Evolutionary conservation across 2,329 filamentous ascomycete species (phyloP).

Genomic region (Aspergillus quadricinctus): DNA sequence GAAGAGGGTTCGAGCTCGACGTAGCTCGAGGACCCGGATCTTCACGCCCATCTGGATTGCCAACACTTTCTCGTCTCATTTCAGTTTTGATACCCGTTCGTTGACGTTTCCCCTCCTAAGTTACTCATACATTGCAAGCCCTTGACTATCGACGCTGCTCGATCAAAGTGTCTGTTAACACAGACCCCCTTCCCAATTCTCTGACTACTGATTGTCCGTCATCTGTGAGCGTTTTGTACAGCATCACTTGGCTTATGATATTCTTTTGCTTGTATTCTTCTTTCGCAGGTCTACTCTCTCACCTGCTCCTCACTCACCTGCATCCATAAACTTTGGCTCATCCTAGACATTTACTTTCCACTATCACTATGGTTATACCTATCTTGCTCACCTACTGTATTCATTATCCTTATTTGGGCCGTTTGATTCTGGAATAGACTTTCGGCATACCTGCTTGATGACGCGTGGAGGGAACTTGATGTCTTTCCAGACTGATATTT

Average conservation of each 20-base stretch:
- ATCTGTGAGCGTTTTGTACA: not conserved
- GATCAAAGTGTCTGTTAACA: not conserved
- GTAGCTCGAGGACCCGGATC: not conserved
- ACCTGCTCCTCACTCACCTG: not conserved
- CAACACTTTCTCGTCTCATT: not conserved
- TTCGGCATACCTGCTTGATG: not conserved
- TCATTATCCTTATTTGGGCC: not conserved
- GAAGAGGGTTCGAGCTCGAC: not conserved
- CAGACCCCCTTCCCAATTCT: not conserved
- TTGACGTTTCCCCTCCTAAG: not conserved
- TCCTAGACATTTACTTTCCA: not conserved
- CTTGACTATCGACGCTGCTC: not conserved
- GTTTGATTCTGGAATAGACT: not conserved
- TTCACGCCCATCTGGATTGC: not conserved
- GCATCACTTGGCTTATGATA: not conserved
- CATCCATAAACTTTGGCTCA: not conserved
- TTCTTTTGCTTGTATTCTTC: not conserved
- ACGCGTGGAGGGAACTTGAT: not conserved
- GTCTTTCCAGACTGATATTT: not conserved
- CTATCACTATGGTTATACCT: not conserved
- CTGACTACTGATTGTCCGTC: not conserved
- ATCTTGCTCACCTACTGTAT: not conserved
- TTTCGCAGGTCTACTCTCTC: not conserved
- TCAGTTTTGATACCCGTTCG: not conserved
- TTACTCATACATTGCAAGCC: not conserved